Conservation (phyloP, 1,284 basidiomycete genomes). For the Ceratobasidium sp. region DNA sequence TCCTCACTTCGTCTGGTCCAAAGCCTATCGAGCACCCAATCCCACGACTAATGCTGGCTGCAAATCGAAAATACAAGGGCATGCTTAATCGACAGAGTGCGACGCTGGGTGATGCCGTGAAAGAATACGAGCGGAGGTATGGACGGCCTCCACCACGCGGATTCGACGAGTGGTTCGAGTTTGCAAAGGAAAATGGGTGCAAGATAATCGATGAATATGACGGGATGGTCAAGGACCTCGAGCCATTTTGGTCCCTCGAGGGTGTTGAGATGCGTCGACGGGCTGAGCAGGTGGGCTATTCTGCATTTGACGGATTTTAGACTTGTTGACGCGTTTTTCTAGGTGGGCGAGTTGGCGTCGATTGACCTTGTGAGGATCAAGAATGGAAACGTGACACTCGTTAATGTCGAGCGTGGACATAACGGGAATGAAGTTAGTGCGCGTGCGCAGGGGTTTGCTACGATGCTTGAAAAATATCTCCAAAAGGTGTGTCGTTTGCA, state of each 20-base stretch:
- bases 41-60: slow-evolving; percentile 78
- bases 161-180: slow-evolving; percentile 89
- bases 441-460: slow-evolving; percentile 75
- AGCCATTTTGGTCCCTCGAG: slow-evolving; percentile 77
- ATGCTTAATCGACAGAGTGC: slow-evolving; percentile 76
- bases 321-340: background rate
- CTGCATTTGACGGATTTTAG: slow-evolving; percentile 40
- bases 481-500: slow-evolving; percentile 56
- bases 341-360: slow-evolving; percentile 79
- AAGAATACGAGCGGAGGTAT: slow-evolving; percentile 81
- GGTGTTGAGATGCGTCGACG: slow-evolving; percentile 75
- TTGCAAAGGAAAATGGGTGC: slow-evolving; percentile 74
- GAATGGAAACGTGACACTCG: slow-evolving; percentile 60
- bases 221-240: slow-evolving; percentile 76
- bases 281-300: slow-evolving; percentile 64
- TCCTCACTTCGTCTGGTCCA: slow-evolving; percentile 3
- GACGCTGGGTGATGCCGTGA: slow-evolving; percentile 73
- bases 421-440: slow-evolving; percentile 74
- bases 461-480: slow-evolving; percentile 76
- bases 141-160: slow-evolving; percentile 81
- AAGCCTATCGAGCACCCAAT: slow-evolving; percentile 68
- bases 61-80: slow-evolving; percentile 68
- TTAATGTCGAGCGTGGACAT: slow-evolving; percentile 51
- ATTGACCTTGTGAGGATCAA: slow-evolving; percentile 84
- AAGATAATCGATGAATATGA: slow-evolving; percentile 93